Percentiles rank a stretch among this genome's conserved stretches.
These are phyloP conservation scores for Chrysanthemum lavandulifolium DNA, from an alignment of 129 eudicot genomes.

Conservation along the genomic window DNA sequence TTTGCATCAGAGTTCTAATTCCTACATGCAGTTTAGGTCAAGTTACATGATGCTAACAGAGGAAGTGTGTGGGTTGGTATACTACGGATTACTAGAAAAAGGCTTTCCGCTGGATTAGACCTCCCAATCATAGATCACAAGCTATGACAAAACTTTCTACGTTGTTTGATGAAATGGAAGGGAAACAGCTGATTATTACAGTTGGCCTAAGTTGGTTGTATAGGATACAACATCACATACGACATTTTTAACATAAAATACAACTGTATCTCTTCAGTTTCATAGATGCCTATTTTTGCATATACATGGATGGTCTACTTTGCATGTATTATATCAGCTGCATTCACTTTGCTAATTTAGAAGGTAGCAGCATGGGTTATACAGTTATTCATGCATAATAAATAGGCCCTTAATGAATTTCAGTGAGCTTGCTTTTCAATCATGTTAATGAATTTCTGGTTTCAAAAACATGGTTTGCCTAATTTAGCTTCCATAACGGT, in stretches of 20 bases:
- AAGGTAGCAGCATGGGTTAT: neutral
- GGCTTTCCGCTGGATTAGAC: neutral
- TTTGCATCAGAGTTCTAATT: neutral
- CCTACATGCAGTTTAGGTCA: neutral
- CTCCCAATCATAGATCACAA: neutral
- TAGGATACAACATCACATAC: neutral
- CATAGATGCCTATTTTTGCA: neutral
- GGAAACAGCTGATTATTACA: neutral
- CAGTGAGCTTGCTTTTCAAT: constrained; percentile 4
- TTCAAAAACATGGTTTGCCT: constrained; percentile 7
- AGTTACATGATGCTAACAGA: neutral
- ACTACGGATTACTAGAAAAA: neutral
- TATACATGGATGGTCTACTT: neutral
- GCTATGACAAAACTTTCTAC: neutral
- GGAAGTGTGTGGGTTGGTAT: neutral
- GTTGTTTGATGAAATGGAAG: neutral
- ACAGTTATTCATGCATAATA: too few relatives aligned
- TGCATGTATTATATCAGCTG: neutral
- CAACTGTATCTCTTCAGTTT: neutral
- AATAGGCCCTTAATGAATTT: constrained; percentile 4
- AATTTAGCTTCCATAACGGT: constrained; percentile 10
- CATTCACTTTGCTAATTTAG: neutral
- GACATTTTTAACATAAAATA: neutral
- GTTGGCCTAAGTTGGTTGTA: neutral
- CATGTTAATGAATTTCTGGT: neutral